A percentile compares a stretch with the other conserved stretches of the same genome.
phyloP scores from a whole-genome alignment of 2,329 filamentous ascomycete genomes.

The Fusarium pininemorale region DNA sequence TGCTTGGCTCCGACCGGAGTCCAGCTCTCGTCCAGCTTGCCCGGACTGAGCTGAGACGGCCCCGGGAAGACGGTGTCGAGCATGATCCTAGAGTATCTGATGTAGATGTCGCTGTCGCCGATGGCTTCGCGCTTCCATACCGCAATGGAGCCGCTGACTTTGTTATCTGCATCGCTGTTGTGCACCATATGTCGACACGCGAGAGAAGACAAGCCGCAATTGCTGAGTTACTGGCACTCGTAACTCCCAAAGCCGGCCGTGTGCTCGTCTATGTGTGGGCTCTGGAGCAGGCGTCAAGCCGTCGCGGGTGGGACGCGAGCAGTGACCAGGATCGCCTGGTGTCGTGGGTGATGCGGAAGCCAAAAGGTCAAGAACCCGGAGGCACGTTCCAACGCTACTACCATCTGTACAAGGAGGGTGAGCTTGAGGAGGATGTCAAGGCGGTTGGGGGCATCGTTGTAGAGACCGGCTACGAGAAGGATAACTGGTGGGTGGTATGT shows the following conservation, averaged over 20 bases:
- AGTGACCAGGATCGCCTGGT: slow-evolving; percentile 92
- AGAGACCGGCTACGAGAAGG: slow-evolving; percentile 89
- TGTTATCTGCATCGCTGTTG: slow-evolving; percentile 90
- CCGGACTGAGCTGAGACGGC: slow-evolving; percentile 39
- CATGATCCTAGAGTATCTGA: slow-evolving; percentile 46
- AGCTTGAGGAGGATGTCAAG: slow-evolving; percentile 82
- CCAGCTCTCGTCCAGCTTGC: slow-evolving; percentile 64
- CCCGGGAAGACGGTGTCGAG: slow-evolving; percentile 19
- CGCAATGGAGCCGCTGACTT: slow-evolving; percentile 73
- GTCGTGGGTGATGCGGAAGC: slow-evolving; percentile 80
- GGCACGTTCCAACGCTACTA: slow-evolving; percentile 89
- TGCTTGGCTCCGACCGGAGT: slow-evolving; percentile 87
- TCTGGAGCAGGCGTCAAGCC: slow-evolving; percentile 86
- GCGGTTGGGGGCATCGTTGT: slow-evolving; percentile 79
- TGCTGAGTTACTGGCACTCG: slow-evolving; percentile 72
- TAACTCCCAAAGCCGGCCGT: slow-evolving; percentile 69
- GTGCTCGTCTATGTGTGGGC: slow-evolving; percentile 95
- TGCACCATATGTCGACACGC: slow-evolving; percentile 89
- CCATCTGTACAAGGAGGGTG: slow-evolving; percentile 87
- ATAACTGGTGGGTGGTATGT: slow-evolving; percentile 95
- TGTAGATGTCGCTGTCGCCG: slow-evolving; percentile 79
- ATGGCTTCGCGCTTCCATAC: slow-evolving; percentile 86
- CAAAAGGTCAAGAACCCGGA: slow-evolving; percentile 48
- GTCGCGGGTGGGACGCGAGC: slow-evolving; percentile 87
- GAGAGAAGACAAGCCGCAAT: slow-evolving; percentile 78